Base-by-base conservation (phyloP, 257 asterid species). In the Scutellaria baicalensis region DNA sequence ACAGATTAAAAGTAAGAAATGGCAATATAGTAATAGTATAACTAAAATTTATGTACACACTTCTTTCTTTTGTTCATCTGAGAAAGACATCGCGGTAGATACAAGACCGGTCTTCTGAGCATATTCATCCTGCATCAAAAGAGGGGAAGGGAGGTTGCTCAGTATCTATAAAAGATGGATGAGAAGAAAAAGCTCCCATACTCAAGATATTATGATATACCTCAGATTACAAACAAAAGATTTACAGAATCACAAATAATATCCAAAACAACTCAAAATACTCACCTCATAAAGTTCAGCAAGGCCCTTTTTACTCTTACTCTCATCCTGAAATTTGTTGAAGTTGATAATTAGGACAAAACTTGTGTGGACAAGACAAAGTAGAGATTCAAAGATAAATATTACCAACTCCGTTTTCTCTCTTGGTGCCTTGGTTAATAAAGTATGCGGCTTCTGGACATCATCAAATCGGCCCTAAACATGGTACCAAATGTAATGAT, bases 61-160 rank as follows among this genome's bases (percentile, higher is more conserved):
- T 85, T 91, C 99, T 88, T 86, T 88, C 86, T 89, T 94, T 77
- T 91, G 96, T 61, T 88, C 97, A 51, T 94, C 99, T 13, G 97
- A 87, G 82, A 89, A 83, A 40, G 99, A 63, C 69, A 89, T 8
- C 23, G 88, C 92, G 1, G 82, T 55, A 43, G 97, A 88, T 49
- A 91, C 95, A 7, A 94, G 89, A 59, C 98, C 99, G 58, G 95
- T 86, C 79, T 94, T 94, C 80, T 91, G 96, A 64, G 86, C 96
- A 85, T 84, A 94, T 55, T 91, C 99, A 59, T 86, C 95, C 99
- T 94, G 92, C 81, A 89, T 58, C 8, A 45, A 59, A 23, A 49
- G 18, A 20, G 23, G 39, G 62, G 58, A 21, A 21, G 21, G 35
- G 50, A 48, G 6, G 54, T 49, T 66, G 47, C 13, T 77, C 21